These are phyloP conservation scores for Suillus alpinus DNA, from an alignment of 768 basidiomycete species.

Conservation along the genomic window DNA sequence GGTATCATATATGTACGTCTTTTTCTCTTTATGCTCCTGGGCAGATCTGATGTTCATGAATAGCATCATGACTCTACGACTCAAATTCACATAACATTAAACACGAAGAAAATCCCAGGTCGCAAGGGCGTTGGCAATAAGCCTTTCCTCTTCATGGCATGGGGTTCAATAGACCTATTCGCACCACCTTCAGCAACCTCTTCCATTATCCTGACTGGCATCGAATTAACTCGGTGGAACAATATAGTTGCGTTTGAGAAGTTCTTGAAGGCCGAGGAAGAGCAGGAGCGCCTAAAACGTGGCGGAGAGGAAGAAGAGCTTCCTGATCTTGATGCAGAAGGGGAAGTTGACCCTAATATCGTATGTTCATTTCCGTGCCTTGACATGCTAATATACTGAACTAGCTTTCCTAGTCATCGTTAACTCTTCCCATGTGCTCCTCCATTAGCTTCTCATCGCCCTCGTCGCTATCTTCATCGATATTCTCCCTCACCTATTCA, in stretches of 20 bases:
- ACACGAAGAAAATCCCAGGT: slow-evolving; percentile 46
- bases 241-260: slow-evolving; percentile 25
- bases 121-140: slow-evolving; percentile 60
- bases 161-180: slow-evolving; percentile 35
- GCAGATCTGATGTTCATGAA: background rate
- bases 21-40: background rate
- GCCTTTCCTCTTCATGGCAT: slow-evolving; percentile 58
- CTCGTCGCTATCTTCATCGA: background rate
- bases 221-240: slow-evolving; percentile 30
- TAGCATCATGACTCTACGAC: slow-evolving; percentile 54
- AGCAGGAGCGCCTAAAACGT: slow-evolving; percentile 22
- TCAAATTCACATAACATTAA: slow-evolving; percentile 63
- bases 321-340: slow-evolving; percentile 21
- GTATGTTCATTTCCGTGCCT: slow-evolving; percentile 12
- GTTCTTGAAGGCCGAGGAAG: slow-evolving; percentile 25
- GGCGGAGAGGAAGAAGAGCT: slow-evolving; percentile 17
- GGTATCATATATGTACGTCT: slow-evolving; percentile 64
- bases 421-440: slow-evolving; percentile 18
- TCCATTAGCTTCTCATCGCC: background rate
- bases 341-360: slow-evolving; percentile 26
- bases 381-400: background rate
- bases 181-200: slow-evolving; percentile 18
- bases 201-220: slow-evolving; percentile 13
- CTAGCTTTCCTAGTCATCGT: slow-evolving; percentile 19
- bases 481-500: slow-evolving; percentile 17